Evolutionary conservation across 106 monocot genomes (phyloP).

Genomic region (Cymbidium sinense): DNA sequence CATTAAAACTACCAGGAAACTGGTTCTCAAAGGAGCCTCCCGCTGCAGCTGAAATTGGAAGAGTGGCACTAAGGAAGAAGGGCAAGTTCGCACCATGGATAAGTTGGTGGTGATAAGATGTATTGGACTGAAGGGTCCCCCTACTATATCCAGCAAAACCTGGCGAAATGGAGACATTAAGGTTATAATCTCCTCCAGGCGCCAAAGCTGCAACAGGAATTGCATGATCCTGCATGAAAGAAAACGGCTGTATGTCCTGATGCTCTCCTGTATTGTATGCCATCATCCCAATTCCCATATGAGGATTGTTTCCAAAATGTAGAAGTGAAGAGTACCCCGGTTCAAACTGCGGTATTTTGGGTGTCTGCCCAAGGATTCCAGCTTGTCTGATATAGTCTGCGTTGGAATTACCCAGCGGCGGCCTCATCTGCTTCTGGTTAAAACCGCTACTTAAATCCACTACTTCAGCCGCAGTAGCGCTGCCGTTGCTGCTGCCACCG

Average conservation of each 20-base stretch:
- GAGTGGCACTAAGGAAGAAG: conserved; percentile 53
- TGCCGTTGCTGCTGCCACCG: conserved; percentile 12
- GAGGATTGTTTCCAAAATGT: conserved; percentile 50
- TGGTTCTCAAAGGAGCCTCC: conserved; percentile 43
- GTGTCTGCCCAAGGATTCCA: conserved; percentile 11
- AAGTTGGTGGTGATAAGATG: conserved; percentile 43
- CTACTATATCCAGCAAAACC: conserved; percentile 74
- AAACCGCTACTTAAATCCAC: conserved; percentile 15
- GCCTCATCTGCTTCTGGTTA: conserved; percentile 27
- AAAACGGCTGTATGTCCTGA: conserved; percentile 30
- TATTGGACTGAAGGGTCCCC: conserved; percentile 99
- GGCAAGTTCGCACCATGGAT: conserved; percentile 60
- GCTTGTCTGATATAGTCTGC: conserved; percentile 63
- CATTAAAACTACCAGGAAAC: conserved; percentile 47
- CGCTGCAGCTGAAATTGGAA: conserved; percentile 20
- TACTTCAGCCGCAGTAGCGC: background rate
- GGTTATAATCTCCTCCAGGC: conserved; percentile 46
- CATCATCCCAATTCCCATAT: conserved; percentile 49
- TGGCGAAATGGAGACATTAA: conserved; percentile 86
- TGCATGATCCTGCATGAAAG: conserved; percentile 24
- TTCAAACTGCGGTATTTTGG: background rate
- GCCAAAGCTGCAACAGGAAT: conserved; percentile 45
- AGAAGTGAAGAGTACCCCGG: conserved; percentile 23
- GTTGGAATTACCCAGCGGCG: conserved; percentile 25
- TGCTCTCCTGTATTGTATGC: conserved; percentile 37